phyloP scores from a whole-genome alignment of 1,284 basidiomycete species.

The Sanghuangporus sanghuang region DNA sequence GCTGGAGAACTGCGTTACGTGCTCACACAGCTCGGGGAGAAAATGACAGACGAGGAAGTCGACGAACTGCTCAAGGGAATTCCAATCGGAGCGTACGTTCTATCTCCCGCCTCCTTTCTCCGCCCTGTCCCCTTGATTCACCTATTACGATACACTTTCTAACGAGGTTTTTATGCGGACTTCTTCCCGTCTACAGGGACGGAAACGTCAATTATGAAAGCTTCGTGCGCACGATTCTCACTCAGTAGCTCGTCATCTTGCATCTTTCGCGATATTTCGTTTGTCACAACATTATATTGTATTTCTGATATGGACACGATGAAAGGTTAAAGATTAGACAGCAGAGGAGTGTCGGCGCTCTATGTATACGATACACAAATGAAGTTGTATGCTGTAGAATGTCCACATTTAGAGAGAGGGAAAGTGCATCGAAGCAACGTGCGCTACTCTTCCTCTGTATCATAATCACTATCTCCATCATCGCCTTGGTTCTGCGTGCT shows the following conservation, averaged over 20 bases:
- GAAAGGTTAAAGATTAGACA: not conserved
- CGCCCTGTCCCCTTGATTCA: not conserved
- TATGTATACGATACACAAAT: not conserved
- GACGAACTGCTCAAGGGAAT: conserved; percentile 97
- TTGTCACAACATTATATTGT: not conserved
- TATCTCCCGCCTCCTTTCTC: not conserved
- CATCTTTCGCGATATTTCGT: not conserved
- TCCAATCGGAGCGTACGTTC: conserved; percentile 75
- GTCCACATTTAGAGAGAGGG: not conserved
- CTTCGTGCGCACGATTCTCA: conserved; percentile 89
- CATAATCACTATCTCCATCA: conserved; percentile 49
- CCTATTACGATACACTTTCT: conserved; percentile 13
- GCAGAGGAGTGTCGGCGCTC: not conserved
- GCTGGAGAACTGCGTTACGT: conserved; percentile 92
- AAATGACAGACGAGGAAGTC: conserved; percentile 97
- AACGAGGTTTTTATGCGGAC: conserved; percentile 13
- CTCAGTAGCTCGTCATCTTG: conserved; percentile 46
- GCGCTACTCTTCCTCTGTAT: conserved; percentile 49
- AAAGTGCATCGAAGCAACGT: not conserved
- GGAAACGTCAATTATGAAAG: conserved; percentile 98
- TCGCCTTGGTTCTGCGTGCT: conserved; percentile 16
- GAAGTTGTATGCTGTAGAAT: not conserved
- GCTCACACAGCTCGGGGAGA: conserved; percentile 93
- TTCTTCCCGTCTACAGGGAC: conserved; percentile 55
- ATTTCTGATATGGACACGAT: not conserved